Evolutionary conservation across 768 basidiomycete species (phyloP).

Genomic region (Psilocybe sp.): DNA sequence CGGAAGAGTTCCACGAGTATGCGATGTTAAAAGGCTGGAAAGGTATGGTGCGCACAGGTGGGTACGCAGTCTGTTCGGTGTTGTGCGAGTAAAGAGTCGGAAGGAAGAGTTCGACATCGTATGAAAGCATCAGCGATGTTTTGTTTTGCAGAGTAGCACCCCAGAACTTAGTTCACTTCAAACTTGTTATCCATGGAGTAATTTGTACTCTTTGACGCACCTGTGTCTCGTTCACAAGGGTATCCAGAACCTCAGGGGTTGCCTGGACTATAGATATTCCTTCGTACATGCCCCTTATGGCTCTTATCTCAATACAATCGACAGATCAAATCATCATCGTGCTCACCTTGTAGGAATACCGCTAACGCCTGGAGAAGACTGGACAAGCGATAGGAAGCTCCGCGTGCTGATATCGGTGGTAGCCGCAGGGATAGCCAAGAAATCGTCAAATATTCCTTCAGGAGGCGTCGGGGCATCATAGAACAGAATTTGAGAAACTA

Average conservation of each 20-base stretch:
- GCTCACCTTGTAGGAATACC: slow-evolving; percentile 19
- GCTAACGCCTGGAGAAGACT: slow-evolving; percentile 32
- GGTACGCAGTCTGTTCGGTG: slow-evolving; percentile 41
- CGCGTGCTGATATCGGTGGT: slow-evolving; percentile 36
- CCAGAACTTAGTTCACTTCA: slow-evolving; percentile 38
- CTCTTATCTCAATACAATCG: too few relatives aligned
- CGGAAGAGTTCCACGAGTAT: slow-evolving; percentile 41
- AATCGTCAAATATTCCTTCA: slow-evolving; percentile 47
- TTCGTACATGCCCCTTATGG: background rate
- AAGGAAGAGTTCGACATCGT: slow-evolving; percentile 53
- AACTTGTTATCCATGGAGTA: background rate
- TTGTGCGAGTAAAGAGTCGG: slow-evolving; percentile 36
- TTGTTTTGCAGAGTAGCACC: slow-evolving; percentile 25
- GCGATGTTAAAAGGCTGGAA: slow-evolving; percentile 46
- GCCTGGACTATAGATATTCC: slow-evolving; percentile 1
- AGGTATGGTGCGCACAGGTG: slow-evolving; percentile 33
- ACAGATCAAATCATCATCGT: slow-evolving; percentile 11
- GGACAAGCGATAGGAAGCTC: slow-evolving; percentile 39
- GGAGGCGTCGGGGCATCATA: slow-evolving; percentile 56
- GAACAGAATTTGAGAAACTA: slow-evolving; percentile 38
- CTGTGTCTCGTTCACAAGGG: slow-evolving; percentile 42
- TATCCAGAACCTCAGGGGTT: slow-evolving; percentile 15
- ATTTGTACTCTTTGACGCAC: slow-evolving; percentile 5
- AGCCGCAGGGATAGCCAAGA: slow-evolving; percentile 40
- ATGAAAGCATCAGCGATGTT: slow-evolving; percentile 32